Conservation (phyloP, 352 stramenopile genomes). For the Globisporangium heterothallicum region DNA sequence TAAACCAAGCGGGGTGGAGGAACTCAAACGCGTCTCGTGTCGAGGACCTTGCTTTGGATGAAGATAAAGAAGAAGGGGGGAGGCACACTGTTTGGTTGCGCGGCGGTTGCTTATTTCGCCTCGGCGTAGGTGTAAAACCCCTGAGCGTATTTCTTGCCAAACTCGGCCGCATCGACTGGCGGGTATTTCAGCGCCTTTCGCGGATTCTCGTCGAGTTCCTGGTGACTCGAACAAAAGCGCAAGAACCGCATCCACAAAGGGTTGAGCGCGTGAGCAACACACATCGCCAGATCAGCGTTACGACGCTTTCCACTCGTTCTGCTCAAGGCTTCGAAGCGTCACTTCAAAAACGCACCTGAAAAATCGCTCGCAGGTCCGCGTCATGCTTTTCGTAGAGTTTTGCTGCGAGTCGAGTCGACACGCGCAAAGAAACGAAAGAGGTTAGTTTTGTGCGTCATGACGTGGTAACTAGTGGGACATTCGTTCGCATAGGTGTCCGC, state of each 20-base stretch:
- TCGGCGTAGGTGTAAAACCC: conserved; percentile 82
- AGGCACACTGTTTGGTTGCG: no score
- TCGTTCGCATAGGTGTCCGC: no score
- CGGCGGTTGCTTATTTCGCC: conserved; percentile 39
- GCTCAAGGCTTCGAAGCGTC: no score
- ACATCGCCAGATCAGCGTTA: no score
- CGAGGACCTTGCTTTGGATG: no score
- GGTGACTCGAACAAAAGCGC: background rate
- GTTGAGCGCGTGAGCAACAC: no score
- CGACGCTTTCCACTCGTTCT: no score
- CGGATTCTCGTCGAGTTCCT: conserved; percentile 73
- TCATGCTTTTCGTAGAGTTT: conserved; percentile 57
- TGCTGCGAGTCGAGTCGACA: conserved; percentile 15
- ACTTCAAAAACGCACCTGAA: conserved; percentile 29
- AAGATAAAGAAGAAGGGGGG: no score
- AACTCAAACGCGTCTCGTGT: no score
- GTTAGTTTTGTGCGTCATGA: background rate
- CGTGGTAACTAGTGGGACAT: no score
- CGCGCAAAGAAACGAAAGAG: no score
- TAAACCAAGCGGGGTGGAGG: no score
- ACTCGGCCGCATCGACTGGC: conserved; percentile 49
- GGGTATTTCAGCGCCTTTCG: conserved; percentile 76
- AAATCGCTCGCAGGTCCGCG: conserved; percentile 62
- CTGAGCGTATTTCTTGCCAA: conserved; percentile 77
- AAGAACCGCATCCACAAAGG: background rate